Base-by-base conservation (phyloP, 2,329 filamentous ascomycete species). In the Graphilbum sp. region DNA sequence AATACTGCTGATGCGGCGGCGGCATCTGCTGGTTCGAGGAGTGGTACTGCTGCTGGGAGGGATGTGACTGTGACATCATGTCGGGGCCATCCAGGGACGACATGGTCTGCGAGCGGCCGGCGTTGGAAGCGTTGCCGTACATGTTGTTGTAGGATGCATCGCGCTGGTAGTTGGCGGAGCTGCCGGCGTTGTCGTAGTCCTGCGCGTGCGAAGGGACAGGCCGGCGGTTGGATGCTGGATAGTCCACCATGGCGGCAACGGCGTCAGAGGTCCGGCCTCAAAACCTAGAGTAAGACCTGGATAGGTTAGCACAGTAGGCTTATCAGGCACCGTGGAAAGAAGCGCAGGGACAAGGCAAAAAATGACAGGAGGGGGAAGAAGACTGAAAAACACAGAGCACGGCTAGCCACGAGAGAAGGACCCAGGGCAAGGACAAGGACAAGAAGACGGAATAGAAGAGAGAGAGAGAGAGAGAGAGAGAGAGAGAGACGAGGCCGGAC, bases 81-180 rank as follows among this genome's bases (percentile, higher is more conserved):
- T 62, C 57, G 35, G 64, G 60, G 40, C 60, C 52, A 32, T 79
- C 69, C 46, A 85, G 78, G 40, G 82, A 86, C 46, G 79, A 90
- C 86, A 96, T 95, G 20, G 88, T 95, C 54, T 95, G 87, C 41
- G 87, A 92, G 56, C 90, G 79, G 41, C 88, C 88, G 34, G 83
- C 75, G 34, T 85, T 85, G 46, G 84, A 86, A 46, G 83, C 72
- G 46, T 76, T 77, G 49, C 88, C 90, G 56, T 96, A 98, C 54
- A 96, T 96, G 61, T 88, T 88, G 47, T 82, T 85, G 59, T 92
- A 98, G 47, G 88, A 90, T 49, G 85, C 84, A 72, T 98, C 87
- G 62, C 90, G 80, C 61, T 90, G 83, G 52, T 66, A 67, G 53
- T 68, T 67, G 46, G 65, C 62, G 39, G 63, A 53, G 9, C 35